Base-by-base conservation (phyloP, 1,284 basidiomycete species). In the Ustilago vetiveriae region DNA sequence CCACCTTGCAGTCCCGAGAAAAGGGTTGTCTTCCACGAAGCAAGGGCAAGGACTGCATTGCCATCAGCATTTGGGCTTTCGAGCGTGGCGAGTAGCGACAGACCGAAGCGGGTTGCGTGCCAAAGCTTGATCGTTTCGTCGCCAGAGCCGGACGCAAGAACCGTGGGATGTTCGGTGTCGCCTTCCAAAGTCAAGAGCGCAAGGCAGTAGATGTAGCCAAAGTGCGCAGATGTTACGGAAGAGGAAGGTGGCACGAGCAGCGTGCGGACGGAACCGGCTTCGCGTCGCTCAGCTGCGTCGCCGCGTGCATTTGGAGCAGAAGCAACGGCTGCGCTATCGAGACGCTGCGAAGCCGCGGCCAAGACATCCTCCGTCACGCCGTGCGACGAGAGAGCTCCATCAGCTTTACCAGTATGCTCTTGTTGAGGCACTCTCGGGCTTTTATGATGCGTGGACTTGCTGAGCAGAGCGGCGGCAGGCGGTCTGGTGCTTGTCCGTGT, bases 1-100 rank as follows among this genome's bases (percentile, higher is more conserved):
- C 95, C 95, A 68, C 92, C 92, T 82, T 98, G 95, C 72, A 93
- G 90, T 0, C 93, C 95, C 0, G 92, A 94, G 74, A 90, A 96
- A 16, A 97, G 86, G 0, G 92, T 92, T 32, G 90, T 90, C 30
- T 90, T 49, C 37, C 87, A 86, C 0, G 88, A 88, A 1, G 88
- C 88, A 16, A 98, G 85, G 0, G 92, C 88, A n/a, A 95, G 85
- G 3, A 96, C 89, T 0, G 84, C 86, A 13, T 85, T 85, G 9
- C 80, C 74, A n/a, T 76, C 57, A 0, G 68, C 52, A 19, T 68
- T 59, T n/a, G 69, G 57, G 17, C 58, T 65, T 16, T 70, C 54
- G 88, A 90, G 13, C 88, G 90, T 69, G 86, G 86, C 53, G 82
- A 84, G 76, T 87, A 82, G 45, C 81, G 82, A 2, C 85, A 87